Base-by-base conservation (phyloP, 345 rosid genomes). In the Brassica incana region DNA sequence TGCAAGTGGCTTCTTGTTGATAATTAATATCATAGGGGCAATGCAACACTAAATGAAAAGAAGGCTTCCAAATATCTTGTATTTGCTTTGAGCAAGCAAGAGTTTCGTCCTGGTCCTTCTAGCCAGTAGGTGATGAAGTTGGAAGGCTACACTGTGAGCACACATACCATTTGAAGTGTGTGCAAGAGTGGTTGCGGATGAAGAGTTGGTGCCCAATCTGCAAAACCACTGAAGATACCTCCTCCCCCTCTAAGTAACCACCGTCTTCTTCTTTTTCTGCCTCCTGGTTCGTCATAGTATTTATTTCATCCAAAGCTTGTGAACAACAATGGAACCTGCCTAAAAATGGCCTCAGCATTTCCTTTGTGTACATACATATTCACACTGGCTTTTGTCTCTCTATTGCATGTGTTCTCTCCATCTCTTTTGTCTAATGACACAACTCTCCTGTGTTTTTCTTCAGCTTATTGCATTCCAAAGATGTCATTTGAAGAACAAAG, bases 181-280 rank as follows among this genome's bases (percentile, higher is more conserved):
- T 88, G 85, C 88, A 85, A 27, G 90, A 88, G 79, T 96, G 99
- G 99, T 86, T 93, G 80, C 84, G 88, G 84, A 81, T 92, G 75
- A 96, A 93, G 88, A 96, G 90, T 38, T 92, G 99, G 98, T 92
- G 99, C 78, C 97, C 99, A 14, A 82, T 93, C 78, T 96, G 98
- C 88, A 96, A 88, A 85, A 83, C 89, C 25, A 67, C 89, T 11
- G 97, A 88, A 23, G 89, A 87, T 32, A 62, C 85, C 64, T 76
- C 88, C 29, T 76, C 88, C 58, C 79, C 88, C 0, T 77, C 90
- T 66, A 48, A 72, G 20, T 76, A 76, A 76, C 52, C 11, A 27
- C 29, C 3, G 56, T 59, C 73, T 5, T 69, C 70, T 2, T 66
- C 69, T 5, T 72, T 69, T 7, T 69, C 69, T 45, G 5, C 16